These are phyloP conservation scores for Botrytis galanthina DNA, from an alignment of 2,329 filamentous ascomycete genomes.

Conservation along the genomic window DNA sequence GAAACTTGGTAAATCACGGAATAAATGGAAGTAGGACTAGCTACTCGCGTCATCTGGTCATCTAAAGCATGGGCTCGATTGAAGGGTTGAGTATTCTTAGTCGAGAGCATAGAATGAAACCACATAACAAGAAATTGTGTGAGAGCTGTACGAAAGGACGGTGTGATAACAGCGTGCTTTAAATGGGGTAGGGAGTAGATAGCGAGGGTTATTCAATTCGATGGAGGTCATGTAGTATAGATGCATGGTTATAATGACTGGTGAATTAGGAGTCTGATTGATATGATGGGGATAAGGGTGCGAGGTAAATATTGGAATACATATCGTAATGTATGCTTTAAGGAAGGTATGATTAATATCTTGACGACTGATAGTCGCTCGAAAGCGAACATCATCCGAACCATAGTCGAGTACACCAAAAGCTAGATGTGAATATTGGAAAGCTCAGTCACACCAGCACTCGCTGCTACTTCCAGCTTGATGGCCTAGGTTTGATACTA, in stretches of 20 bases:
- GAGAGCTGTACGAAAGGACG: constrained; percentile 29
- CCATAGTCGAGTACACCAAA: not conserved
- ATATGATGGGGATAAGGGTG: not conserved
- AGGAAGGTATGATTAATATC: not conserved
- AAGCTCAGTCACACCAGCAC: not conserved
- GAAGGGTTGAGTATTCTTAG: not conserved
- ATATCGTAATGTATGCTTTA: not conserved
- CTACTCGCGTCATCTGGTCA: not conserved
- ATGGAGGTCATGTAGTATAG: no score
- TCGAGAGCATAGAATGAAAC: constrained; percentile 22
- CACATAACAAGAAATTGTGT: constrained; percentile 31
- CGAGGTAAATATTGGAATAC: not conserved
- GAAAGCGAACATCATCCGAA: not conserved
- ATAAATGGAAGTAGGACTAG: not conserved
- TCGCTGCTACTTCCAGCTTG: not conserved
- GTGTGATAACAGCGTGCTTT: no score
- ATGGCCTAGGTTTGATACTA: not conserved
- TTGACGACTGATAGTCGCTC: not conserved
- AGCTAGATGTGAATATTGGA: not conserved
- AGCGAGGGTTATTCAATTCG: not conserved
- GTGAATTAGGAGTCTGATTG: not conserved
- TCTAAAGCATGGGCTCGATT: not conserved
- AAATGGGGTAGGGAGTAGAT: no score
- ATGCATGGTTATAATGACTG: not conserved
- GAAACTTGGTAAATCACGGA: not conserved